A percentile compares a stretch with the other conserved stretches of the same genome.
Evolutionary conservation across 2,329 filamentous ascomycete species (phyloP).

Genomic region (Diaporthe nobilis): DNA sequence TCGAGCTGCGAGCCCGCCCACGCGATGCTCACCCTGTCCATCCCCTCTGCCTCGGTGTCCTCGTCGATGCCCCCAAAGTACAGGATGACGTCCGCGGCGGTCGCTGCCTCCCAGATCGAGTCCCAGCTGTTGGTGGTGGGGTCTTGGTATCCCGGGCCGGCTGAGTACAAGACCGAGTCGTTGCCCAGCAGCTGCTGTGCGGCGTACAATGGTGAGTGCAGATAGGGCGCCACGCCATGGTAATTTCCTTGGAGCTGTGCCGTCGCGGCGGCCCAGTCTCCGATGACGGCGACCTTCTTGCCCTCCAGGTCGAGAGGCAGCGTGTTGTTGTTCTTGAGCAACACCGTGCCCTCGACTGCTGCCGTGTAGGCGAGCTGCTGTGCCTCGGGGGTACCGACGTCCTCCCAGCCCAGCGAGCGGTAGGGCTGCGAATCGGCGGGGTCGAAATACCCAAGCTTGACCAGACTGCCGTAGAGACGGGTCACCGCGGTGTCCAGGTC

Average conservation of each 20-base stretch:
- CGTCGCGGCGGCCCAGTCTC: slow-evolving; percentile 71
- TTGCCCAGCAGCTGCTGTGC: slow-evolving; percentile 36
- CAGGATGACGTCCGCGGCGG: slow-evolving; percentile 64
- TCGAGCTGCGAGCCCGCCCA: slow-evolving; percentile 68
- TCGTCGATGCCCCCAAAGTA: slow-evolving; percentile 70
- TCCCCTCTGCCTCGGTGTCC: slow-evolving; percentile 64
- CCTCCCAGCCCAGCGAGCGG: slow-evolving; percentile 65
- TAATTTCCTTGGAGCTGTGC: slow-evolving; percentile 73
- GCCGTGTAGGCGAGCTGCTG: slow-evolving; percentile 70
- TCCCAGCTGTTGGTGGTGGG: slow-evolving; percentile 49
- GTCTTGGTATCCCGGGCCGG: slow-evolving; percentile 44
- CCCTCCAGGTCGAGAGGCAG: slow-evolving; percentile 64
- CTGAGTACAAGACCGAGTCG: slow-evolving; percentile 44
- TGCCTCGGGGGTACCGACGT: slow-evolving; percentile 68
- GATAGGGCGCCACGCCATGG: slow-evolving; percentile 67
- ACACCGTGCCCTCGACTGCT: slow-evolving; percentile 60
- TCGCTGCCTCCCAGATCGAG: slow-evolving; percentile 55
- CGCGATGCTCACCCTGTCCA: slow-evolving; percentile 63
- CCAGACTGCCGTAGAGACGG: slow-evolving; percentile 67
- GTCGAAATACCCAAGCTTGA: slow-evolving; percentile 72
- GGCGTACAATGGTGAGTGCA: slow-evolving; percentile 67
- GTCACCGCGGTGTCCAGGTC: slow-evolving; percentile 64
- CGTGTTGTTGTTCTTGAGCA: slow-evolving; percentile 68
- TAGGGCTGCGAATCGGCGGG: slow-evolving; percentile 60
- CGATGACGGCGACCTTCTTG: slow-evolving; percentile 68